These are phyloP conservation scores for Parietichytrium sp. DNA, from an alignment of 108 stramenopile genomes.

Conservation along the genomic window DNA sequence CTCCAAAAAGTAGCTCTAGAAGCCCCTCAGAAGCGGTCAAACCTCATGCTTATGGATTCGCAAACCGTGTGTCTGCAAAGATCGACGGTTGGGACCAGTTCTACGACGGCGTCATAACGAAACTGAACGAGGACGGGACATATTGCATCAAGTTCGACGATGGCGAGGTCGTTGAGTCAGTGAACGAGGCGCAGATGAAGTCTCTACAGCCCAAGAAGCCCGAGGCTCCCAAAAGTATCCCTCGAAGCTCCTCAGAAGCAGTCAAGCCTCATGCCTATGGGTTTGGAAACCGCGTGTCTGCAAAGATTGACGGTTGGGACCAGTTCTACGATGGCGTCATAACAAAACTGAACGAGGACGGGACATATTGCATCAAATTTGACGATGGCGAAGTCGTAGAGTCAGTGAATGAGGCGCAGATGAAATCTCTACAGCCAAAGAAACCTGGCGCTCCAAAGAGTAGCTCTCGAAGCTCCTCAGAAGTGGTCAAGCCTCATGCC, in stretches of 20 bases:
- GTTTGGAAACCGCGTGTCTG: neutral
- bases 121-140: neutral
- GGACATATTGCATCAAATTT: neutral
- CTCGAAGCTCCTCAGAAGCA: no score
- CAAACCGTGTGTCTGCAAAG: neutral
- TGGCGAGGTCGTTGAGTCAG: neutral
- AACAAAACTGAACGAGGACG: neutral
- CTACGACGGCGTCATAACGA: neutral
- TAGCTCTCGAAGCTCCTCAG: no score
- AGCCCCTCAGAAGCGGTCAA: no score
- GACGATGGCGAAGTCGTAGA: constrained; percentile 28
- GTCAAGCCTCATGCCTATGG: no score
- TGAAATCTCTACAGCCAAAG: neutral
- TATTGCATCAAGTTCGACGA: constrained; percentile 1
- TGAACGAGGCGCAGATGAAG: neutral
- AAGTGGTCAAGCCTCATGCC: neutral
- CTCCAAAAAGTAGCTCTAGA: no score
- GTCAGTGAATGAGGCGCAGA: neutral
- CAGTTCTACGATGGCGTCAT: constrained; percentile 23
- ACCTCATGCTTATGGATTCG: no score
- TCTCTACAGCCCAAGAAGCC: neutral
- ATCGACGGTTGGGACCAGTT: neutral
- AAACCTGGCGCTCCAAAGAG: neutral
- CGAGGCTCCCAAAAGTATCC: no score
- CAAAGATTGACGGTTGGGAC: constrained; percentile 17